Evolutionary conservation across 2,329 filamentous ascomycete species (phyloP).

Genomic region (Fusarium irregulare): DNA sequence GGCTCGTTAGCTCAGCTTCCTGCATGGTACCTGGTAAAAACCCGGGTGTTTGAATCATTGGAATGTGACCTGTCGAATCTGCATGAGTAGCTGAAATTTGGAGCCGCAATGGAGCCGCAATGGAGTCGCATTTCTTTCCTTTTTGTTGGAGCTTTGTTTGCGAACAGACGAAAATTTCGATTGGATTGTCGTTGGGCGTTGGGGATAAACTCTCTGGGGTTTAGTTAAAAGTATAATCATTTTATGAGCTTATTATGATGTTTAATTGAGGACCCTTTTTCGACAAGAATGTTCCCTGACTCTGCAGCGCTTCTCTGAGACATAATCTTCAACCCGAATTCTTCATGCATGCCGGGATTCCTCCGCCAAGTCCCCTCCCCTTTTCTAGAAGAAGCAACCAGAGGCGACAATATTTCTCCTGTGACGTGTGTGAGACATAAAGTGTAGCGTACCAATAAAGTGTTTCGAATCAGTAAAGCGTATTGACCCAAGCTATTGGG

Average conservation of each 20-base stretch:
- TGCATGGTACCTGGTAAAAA: not conserved
- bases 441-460: not conserved
- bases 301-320: not conserved
- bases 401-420: fast-evolving
- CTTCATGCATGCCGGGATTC: not conserved
- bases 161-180: not conserved
- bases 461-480: too few species aligned
- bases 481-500: not conserved
- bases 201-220: not conserved
- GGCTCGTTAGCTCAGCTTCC: too few species aligned
- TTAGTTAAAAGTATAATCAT: not conserved
- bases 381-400: not conserved
- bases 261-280: not conserved
- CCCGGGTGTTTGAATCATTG: not conserved
- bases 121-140: not conserved
- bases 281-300: not conserved
- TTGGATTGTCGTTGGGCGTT: not conserved
- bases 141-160: not conserved
- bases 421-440: not conserved
- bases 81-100: too few species aligned
- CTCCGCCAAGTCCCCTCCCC: fast-evolving
- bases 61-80: not conserved
- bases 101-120: not conserved
- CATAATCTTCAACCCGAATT: not conserved
- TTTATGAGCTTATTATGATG: not conserved